A percentile compares a stretch with the other conserved stretches of the same genome.
phyloP scores from a whole-genome alignment of 2,329 filamentous ascomycete species.

The Plenodomus lindquistii region DNA sequence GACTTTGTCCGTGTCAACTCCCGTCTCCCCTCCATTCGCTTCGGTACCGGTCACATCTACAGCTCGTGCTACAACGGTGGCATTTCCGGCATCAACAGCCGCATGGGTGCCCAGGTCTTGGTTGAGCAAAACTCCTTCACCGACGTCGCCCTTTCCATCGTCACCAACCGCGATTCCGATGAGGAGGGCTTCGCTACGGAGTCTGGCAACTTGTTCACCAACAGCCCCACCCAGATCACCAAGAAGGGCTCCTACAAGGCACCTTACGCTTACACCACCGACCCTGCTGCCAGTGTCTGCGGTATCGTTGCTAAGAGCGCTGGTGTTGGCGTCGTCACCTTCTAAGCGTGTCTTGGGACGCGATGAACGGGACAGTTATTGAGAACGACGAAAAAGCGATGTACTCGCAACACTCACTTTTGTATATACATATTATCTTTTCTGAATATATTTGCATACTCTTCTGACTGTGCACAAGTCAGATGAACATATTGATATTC shows the following conservation, averaged over 20 bases:
- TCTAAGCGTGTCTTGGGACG: conserved; percentile 12
- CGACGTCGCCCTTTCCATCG: conserved; percentile 60
- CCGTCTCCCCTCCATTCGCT: conserved; percentile 65
- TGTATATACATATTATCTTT: conserved; percentile 23
- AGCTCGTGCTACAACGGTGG: conserved; percentile 51
- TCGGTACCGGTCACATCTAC: conserved; percentile 67
- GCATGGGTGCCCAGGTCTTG: conserved; percentile 50
- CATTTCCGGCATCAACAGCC: conserved; percentile 49
- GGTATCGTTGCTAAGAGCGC: conserved; percentile 32
- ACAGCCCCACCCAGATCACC: conserved; percentile 52
- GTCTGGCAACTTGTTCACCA: conserved; percentile 49
- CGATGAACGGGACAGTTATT: background rate
- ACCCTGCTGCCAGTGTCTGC: conserved; percentile 31
- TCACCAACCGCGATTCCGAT: conserved; percentile 61
- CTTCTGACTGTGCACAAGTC: conserved; percentile 1
- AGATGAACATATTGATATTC: no score
- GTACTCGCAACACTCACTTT: conserved; percentile 4
- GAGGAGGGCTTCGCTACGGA: conserved; percentile 54
- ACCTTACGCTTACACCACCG: conserved; percentile 57
- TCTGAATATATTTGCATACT: conserved; percentile 17
- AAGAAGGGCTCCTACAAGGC: conserved; percentile 56
- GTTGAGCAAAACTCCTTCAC: conserved; percentile 58
- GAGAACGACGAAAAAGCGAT: conserved; percentile 3
- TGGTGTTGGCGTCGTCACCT: conserved; percentile 38
- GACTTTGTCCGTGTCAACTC: conserved; percentile 66